Percentiles rank a stretch among this genome's conserved stretches.
Conservation (phyloP, 73 alveolate species). For the Uronychia setigera region DNA sequence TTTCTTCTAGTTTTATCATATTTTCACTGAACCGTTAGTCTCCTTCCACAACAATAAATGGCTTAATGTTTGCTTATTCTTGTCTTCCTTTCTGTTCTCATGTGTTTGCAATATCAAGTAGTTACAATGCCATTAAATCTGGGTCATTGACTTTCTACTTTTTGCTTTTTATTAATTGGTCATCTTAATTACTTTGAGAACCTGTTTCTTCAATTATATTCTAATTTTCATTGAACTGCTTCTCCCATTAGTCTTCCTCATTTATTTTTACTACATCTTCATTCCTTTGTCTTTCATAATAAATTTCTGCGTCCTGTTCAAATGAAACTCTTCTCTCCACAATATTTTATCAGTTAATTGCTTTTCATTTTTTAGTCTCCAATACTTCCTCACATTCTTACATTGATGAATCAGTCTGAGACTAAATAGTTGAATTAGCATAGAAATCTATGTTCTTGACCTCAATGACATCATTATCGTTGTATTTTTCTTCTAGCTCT, state of each 20-base stretch:
- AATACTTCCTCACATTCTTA: neutral
- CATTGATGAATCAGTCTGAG: neutral
- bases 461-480: neutral
- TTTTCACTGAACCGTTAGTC: neutral
- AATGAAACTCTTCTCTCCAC: neutral
- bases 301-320: neutral
- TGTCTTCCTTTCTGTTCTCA: neutral
- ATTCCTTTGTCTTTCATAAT: neutral
- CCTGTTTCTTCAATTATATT: neutral
- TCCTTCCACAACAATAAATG: neutral
- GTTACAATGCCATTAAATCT: neutral
- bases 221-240: neutral
- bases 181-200: neutral
- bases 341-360: neutral
- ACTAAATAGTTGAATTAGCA: neutral
- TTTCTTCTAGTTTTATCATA: neutral
- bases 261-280: neutral
- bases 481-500: neutral
- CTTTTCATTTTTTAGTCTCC: too few species aligned
- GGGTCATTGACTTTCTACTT: neutral
- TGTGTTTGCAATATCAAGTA: neutral
- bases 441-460: neutral
- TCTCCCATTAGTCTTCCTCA: neutral
- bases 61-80: neutral
- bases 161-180: neutral